Base-by-base conservation (phyloP, 805 yeast species). In the Kuraishia floccosa region DNA sequence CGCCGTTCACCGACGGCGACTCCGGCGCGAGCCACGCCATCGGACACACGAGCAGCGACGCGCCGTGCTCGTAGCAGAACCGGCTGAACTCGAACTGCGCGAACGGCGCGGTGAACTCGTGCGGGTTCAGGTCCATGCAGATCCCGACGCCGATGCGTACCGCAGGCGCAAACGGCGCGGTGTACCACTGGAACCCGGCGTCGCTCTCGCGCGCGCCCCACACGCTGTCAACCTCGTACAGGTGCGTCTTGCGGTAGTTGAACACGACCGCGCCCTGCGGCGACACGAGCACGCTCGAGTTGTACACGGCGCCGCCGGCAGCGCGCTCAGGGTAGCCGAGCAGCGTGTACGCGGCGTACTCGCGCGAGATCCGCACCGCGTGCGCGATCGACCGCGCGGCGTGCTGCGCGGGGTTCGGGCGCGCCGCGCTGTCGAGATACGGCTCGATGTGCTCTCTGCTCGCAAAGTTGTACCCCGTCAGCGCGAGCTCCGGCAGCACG, bases 71-170 rank as follows among this genome's bases (percentile, higher is more conserved):
- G 14, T 57, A 46, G 35, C 81, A 73, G 31, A 62, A 60, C 18
- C 53, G 49, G 0, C 87, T 65, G 51, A 81, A 83, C 50, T 87
- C 96, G 47, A 68, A 84, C 17, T 60, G 63, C 23, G 65, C 60
- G 53, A 84, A 86, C 1, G 93, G 86, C 2, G 94, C 85, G 39
- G 69, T 60, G 50, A 87, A 87, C 47, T 81, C 65, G 50, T 82
- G 80, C 0, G 96, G 95, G 49, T 83, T 86, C 38, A 87, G 52
- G 54, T 87, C 97, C 96, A 87, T 87, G 49, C 97, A 87, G 5
- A 87, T 85, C 0, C 96, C 97, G 33, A 87, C 61, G 21, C 76
- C 65, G 2, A 79, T 57, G 22, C 50, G 63, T 5, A 69, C 40
- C 11, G 30, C 29, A 13, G 45, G 46, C 14, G 47, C 44, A 14